Evolutionary conservation across 1,139 yeast genomes (phyloP), one percentile per base, ranked within the genome.

Genomic region (Sugiyamaella grinbergsii): DNA sequence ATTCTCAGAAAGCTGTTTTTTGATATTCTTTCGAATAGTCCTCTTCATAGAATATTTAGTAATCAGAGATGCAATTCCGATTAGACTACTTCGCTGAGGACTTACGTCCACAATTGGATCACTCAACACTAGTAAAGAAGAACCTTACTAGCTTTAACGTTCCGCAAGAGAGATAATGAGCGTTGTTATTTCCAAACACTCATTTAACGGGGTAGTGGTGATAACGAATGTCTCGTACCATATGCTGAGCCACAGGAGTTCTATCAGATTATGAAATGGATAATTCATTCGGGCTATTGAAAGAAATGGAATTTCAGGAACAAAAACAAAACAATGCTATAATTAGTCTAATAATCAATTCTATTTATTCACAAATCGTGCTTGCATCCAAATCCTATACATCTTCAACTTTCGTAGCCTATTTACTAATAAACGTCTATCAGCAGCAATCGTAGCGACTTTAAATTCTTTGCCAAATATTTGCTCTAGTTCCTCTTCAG

Each of bases 331-430:
- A 4, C 38, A 16, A 29, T 19, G 16, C 31, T 22, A 40, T 46
- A 29, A 11, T 13, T 22, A 29, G 5, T 32, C 10, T 16, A 23
- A 32, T 26, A n/a, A 16, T 36, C 11, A 42, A 16, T 37, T 28
- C 20, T 15, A 20, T 23, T 15, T 34, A 20, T 50, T 53, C 28
- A 40, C 78, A 67, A 91, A 91, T 34, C 86, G 90, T 2, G 94
- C 98, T 70, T 93, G 98, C 54, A 93, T 73, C 99, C 99, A 93
- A 56, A 90, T 89, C 62, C 99, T 77, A 67, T 89, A 93, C 99
- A 93, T 93, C 70, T 93, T 93, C 60, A 93, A 72, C 66, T 85
- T 86, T 64, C 93, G 84, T 72, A 91, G 91, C 64, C 99, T 78
- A 68, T 93, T 93, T 33, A 94, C 98, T 61, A 93, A 74, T 58